Base-by-base conservation (phyloP, 192 early-diverging fungal genomes). In the Entomortierella chlamydospora region DNA sequence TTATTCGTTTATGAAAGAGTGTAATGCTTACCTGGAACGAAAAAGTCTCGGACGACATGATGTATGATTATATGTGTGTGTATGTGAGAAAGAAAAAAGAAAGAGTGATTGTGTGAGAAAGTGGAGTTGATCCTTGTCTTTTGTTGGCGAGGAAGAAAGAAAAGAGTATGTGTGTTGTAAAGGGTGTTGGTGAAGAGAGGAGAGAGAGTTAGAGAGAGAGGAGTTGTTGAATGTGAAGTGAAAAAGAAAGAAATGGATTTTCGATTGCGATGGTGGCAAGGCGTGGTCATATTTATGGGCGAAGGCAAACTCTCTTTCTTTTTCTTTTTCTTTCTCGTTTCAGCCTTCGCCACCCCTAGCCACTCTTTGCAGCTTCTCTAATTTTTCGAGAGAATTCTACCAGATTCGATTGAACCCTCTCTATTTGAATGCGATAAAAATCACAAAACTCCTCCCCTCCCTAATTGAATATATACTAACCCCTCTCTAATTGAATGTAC, bases 1-100 rank as follows among this genome's bases (percentile, higher is more conserved):
- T n/a, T n/a, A n/a, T n/a, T n/a, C n/a, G n/a, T 51, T 22, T 7
- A 51, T 51, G 23, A 15, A 17, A 25, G 93, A 91, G 92, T 92
- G 73, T 94, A 47, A 2, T 22, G 18, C 63, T 42, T 65, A 49
- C 63, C 63, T 65, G 63, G 63, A 65, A 65, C 3, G 63, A 65
- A 42, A 65, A 65, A 0, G 63, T 65, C 42, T 65, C 63, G 12
- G 63, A 42, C n/a, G 50, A 43, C 63, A 65, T 65, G 63, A 28
- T 65, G 63, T 60, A 28, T 42, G 33, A 37, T 25, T 54, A 29
- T 54, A 13, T 20, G 57, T 60, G 39, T 60, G 7, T 34, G 33
- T 57, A 9, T 4, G 20, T 20, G 5, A 37, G 20, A 57, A 54
- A 28, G 2, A 11, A 47, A 47, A 47, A 37, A 10, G 10, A 7